Base-by-base conservation (phyloP, 257 asterid species). In the Paraleonurus japonicus region DNA sequence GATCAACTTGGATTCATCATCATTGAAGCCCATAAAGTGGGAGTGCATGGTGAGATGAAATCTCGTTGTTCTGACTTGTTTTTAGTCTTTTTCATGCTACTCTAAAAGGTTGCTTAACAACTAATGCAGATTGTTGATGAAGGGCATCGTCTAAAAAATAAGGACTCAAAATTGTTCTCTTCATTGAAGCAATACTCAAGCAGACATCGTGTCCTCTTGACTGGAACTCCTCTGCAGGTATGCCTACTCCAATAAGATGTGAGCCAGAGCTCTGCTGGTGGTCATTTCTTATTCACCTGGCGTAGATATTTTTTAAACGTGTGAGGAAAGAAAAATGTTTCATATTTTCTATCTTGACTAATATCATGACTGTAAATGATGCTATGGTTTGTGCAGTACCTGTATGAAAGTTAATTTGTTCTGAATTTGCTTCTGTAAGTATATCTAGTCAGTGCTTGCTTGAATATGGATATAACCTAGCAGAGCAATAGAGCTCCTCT, bases 201-300 rank as follows among this genome's bases (percentile, higher is more conserved):
- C 85, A 83, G 89, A 70, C 99, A 95, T 76, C 96, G 99, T 74
- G 87, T 81, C 72, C 98, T 95, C 77, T 77, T 95, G 81, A 95
- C 99, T 70, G 99, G 99, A 74, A 95, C 99, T 60, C 99, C 99
- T 50, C 99, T 95, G 75, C 99, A 95, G 96, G 99, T 89, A 63
- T 80, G 79, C 73, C 15, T 16, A 47, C 72, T 63, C 59, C 45
- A 37, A 62, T 57, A 65, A 55, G 69, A 51, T 67, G 13, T 24
- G 50, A 24, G 41, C 71, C 30, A 43, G 72, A 61, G 60, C 68
- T 75, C 71, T 55, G 32, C 55, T 58, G 54, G 19, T 54, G 54
- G 61, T 33, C 22, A 16, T 33, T 68, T 37, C 63, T 65, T 63
- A 26, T 70, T 66, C 67, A 27, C 54, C 67, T 61, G 19, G 50